A percentile compares a stretch with the other conserved stretches of the same genome.
Evolutionary conservation across 2,329 filamentous ascomycete genomes (phyloP).

Genomic region (Colletotrichum spinosum): DNA sequence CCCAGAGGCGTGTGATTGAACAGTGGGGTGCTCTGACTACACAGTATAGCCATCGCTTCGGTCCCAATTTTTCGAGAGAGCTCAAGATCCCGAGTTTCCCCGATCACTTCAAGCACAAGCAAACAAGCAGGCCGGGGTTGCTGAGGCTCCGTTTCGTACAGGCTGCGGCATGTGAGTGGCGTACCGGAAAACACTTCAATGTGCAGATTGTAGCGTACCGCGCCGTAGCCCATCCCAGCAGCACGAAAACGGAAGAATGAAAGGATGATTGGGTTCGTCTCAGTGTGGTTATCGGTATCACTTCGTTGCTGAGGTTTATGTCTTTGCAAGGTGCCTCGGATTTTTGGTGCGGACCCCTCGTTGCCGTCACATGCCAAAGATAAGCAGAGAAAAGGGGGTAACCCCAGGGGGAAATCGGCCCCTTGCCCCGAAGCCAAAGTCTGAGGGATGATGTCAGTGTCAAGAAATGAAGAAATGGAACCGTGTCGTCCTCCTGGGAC

Average conservation of each 20-base stretch:
- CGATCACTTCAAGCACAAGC: slow-evolving; percentile 28
- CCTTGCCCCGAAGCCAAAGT: slow-evolving; percentile 28
- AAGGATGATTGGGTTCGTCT: slow-evolving; percentile 13
- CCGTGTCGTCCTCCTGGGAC: slow-evolving; percentile 8
- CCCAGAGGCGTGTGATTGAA: slow-evolving; percentile 18
- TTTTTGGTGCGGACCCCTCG: slow-evolving; percentile 24
- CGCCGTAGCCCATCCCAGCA: slow-evolving; percentile 11
- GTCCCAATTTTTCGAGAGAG: slow-evolving; percentile 31
- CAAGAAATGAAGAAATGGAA: slow-evolving; percentile 19
- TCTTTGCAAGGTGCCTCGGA: slow-evolving; percentile 14
- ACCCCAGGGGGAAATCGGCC: slow-evolving; percentile 26
- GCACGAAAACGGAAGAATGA: slow-evolving; percentile 33
- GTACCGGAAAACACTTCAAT: slow-evolving; percentile 18
- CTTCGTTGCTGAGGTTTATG: slow-evolving; percentile 10
- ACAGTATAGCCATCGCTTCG: too few species aligned
- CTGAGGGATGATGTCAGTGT: slow-evolving; percentile 33
- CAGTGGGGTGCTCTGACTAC: slow-evolving; percentile 22
- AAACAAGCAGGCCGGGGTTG: slow-evolving; percentile 22
- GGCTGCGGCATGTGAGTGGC: slow-evolving; percentile 31
- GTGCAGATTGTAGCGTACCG: not conserved
- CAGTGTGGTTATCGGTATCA: not conserved
- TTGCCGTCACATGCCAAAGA: slow-evolving; percentile 37
- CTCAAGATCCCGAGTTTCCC: slow-evolving; percentile 34
- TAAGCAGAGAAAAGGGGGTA: slow-evolving; percentile 21
- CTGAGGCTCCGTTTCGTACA: slow-evolving; percentile 24